Evolutionary conservation across 768 basidiomycete species (phyloP).

Genomic region (Tulasnella sp.): DNA sequence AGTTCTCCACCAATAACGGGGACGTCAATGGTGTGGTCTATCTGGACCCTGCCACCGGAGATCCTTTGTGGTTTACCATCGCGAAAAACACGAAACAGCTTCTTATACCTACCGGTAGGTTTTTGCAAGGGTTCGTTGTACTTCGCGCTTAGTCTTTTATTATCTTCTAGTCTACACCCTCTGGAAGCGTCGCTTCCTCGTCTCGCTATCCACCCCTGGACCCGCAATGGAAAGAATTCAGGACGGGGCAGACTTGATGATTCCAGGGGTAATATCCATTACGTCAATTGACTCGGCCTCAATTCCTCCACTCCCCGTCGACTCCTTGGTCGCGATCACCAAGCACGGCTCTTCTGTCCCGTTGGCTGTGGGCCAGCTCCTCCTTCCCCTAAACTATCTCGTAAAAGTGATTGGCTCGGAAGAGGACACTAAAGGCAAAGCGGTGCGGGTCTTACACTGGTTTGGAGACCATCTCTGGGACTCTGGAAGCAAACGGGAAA

Average conservation of each 20-base stretch:
- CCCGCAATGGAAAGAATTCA: slow-evolving; percentile 66
- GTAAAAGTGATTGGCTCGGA: slow-evolving; percentile 29
- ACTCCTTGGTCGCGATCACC: slow-evolving; percentile 60
- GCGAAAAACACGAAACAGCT: slow-evolving; percentile 58
- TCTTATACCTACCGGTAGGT: slow-evolving; percentile 61
- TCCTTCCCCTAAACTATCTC: slow-evolving; percentile 50
- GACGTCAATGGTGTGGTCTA: slow-evolving; percentile 59
- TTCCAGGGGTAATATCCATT: slow-evolving; percentile 64
- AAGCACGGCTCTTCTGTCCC: slow-evolving; percentile 54
- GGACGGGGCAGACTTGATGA: slow-evolving; percentile 85
- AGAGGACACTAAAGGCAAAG: slow-evolving; percentile 66
- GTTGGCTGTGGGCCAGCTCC: slow-evolving; percentile 73
- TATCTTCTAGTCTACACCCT: slow-evolving; percentile 58
- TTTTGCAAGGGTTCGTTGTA: slow-evolving; percentile 14
- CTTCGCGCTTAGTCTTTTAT: slow-evolving; percentile 9
- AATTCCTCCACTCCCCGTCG: slow-evolving; percentile 27
- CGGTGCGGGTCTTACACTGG: slow-evolving; percentile 64
- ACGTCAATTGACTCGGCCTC: slow-evolving; percentile 24
- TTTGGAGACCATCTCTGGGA: slow-evolving; percentile 77
- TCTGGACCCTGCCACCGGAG: slow-evolving; percentile 48
- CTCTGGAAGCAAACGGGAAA: slow-evolving; percentile 58
- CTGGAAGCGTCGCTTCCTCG: slow-evolving; percentile 70
- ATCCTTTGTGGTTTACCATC: slow-evolving; percentile 74
- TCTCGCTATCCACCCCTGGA: slow-evolving; percentile 64
- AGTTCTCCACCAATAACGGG: slow-evolving; percentile 59